Base-by-base conservation (phyloP, 257 asterid genomes). In the Nicotiana tomentosiformis region DNA sequence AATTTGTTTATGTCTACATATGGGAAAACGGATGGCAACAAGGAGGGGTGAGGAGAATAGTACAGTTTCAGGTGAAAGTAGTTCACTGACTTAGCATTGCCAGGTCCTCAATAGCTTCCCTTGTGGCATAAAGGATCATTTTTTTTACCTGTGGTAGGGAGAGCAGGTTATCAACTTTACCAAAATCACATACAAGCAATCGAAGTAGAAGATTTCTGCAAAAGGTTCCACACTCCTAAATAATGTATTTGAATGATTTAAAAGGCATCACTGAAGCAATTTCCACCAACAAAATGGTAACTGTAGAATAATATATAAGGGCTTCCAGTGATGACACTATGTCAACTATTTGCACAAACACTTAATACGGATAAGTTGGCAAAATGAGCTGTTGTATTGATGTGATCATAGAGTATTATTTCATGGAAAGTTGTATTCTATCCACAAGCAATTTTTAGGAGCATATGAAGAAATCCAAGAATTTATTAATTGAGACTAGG, bases 111-210 rank as follows among this genome's bases (percentile, higher is more conserved):
- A 91, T 82, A 12, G 91, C 93, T 82, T 80, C 29, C 15, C 14
- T 18, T 61, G 89, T 78, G 30, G 97, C 94, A 83, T 92, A 85
- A 67, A 89, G 66, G 26, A 84, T 72, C 92, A 92, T 92, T 85
- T 90, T 94, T 89, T 91, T 92, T 84, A 89, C 93, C 95, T 93
- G 86, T 68, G 56, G 68, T 35, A 82, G 15, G 37, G 37, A 10
- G 16, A 17, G 76, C 76, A 67, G 29, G 64, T 20, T 39, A 62
- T 81, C 72, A 53, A 23, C 80, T 56, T n/a, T 33, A 61, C 20
- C 35, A 18, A 32, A 57, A 68, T n/a, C 29, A 81, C 0, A 12
- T 10, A 43, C 51, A 49, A 29, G 35, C 26, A 11, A 16, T 7
- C 30, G 35, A 64, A 14, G 7, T 23, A 35, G 8, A 61, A 8